Evolutionary conservation across 768 basidiomycete genomes (phyloP).

Genomic region (Suillus luteus): DNA sequence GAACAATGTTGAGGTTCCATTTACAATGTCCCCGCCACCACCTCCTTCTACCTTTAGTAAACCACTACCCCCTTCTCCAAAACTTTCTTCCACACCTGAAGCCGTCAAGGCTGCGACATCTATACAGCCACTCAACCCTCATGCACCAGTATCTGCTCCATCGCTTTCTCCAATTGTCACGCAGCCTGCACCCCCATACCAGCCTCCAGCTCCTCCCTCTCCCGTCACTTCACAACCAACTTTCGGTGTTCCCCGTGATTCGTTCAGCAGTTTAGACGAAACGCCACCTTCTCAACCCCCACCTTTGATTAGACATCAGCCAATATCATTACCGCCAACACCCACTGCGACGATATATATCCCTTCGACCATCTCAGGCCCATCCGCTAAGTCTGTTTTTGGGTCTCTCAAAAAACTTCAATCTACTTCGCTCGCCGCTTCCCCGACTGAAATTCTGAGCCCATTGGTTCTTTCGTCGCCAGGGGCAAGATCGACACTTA

Average conservation of each 20-base stretch:
- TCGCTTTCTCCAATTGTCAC: slow-evolving; percentile 7
- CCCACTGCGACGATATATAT: slow-evolving; percentile 27
- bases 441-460: slow-evolving; percentile 32
- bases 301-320: slow-evolving; percentile 28
- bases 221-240: slow-evolving; percentile 14
- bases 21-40: neutral
- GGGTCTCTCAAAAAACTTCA: slow-evolving; percentile 29
- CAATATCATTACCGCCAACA: slow-evolving; percentile 37
- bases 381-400: slow-evolving; percentile 23
- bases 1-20: neutral
- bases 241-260: slow-evolving; percentile 9
- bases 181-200: slow-evolving; percentile 5
- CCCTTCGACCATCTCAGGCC: slow-evolving; percentile 16
- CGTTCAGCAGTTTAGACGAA: slow-evolving; percentile 10
- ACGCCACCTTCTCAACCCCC: slow-evolving; percentile 28
- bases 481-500: slow-evolving; percentile 12
- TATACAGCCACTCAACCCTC: slow-evolving; percentile 21
- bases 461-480: slow-evolving; percentile 34
- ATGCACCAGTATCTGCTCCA: slow-evolving; percentile 19
- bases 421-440: slow-evolving; percentile 23
- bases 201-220: slow-evolving; percentile 20
- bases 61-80: neutral
- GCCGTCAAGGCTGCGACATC: neutral
- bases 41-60: neutral
- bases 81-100: neutral